phyloP scores from a whole-genome alignment of 2,329 filamentous ascomycete genomes.

The Fusarium chaquense region DNA sequence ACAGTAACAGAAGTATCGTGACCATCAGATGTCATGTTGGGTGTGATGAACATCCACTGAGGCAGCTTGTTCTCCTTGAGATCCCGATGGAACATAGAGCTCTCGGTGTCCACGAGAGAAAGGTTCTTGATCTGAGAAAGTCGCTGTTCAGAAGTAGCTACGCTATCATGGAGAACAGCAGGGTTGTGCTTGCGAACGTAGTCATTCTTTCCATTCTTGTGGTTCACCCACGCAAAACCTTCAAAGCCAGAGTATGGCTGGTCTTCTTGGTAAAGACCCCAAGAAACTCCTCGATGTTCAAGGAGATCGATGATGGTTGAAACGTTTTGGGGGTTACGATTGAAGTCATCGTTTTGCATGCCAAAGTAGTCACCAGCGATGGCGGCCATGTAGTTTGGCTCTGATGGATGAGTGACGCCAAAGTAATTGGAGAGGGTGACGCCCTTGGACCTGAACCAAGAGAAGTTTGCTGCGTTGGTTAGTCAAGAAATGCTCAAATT shows the following conservation, averaged over 20 bases:
- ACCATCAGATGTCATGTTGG: conserved; percentile 81
- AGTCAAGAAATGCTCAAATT: fast-evolving
- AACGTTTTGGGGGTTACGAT: conserved; percentile 68
- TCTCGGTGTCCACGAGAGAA: conserved; percentile 56
- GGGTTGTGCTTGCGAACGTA: conserved; percentile 89
- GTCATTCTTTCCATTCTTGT: conserved; percentile 73
- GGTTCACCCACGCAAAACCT: conserved; percentile 73
- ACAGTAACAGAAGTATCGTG: conserved; percentile 79
- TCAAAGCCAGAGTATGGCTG: conserved; percentile 81
- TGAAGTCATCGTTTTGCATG: conserved; percentile 69
- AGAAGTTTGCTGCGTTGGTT: conserved; percentile 41
- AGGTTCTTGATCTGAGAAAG: conserved; percentile 80
- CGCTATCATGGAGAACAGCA: conserved; percentile 73
- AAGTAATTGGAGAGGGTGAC: conserved; percentile 53
- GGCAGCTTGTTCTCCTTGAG: conserved; percentile 72
- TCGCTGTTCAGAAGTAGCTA: conserved; percentile 69
- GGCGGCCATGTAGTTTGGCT: conserved; percentile 76
- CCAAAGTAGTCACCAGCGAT: conserved; percentile 74
- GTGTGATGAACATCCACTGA: conserved; percentile 78
- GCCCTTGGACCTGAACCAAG: conserved; percentile 48
- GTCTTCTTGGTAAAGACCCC: conserved; percentile 82
- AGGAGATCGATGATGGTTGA: conserved; percentile 77
- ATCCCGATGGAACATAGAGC: conserved; percentile 73
- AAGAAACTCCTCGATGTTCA: conserved; percentile 72
- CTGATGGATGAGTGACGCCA: conserved; percentile 72